Base-by-base conservation (phyloP, 495 filamentous ascomycete species). In the Lasiosphaeria hispida region DNA sequence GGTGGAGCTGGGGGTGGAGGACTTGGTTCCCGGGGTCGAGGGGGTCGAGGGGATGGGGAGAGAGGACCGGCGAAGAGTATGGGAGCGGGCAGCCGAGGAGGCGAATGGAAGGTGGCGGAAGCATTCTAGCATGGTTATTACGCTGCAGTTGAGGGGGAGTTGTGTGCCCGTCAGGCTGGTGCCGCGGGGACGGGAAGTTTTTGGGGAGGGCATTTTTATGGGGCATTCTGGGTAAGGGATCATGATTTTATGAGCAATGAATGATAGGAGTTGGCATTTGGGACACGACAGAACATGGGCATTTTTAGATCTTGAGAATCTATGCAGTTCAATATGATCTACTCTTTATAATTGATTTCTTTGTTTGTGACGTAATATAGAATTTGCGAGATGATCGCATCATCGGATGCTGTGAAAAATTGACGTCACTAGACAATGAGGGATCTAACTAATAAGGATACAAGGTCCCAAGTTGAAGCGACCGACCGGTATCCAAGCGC, bases 111-210 rank as follows among this genome's bases (percentile, higher is more conserved):
- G 81, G 36, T 71, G 73, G 44, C 55, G 72, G 44, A 68, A 73
- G 39, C 78, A 77, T 6, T 64, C 72, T 44, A 62, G 67, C 35
- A 60, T 77, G 45, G 53, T 85, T 30, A 80, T 87, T 53, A 87
- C 84, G 19, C 65, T 87, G 49, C 77, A 85, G 70, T 66, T 87
- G 51, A 61, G 75, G 44, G 70, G 63, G 40, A 50, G 23, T 0
- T 66, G 78, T 48, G 75, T 87, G 37, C 81, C 80, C 7, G 58
- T 86, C n/a, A 64, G 84, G 48, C 65, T 85, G 23, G 81, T 84
- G 10, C 79, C 59, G 71, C 76, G 80, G 54, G 83, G 83, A 5
- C 62, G 70, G 13, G 83, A 86, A 72, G 67, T 73, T 44, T 85
- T 84, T 62, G 64, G 67, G 52, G 38, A 60, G 2, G 23, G 23